A percentile compares a stretch with the other conserved stretches of the same genome.
Conservation (phyloP, 441 rosid genomes). For the Populus hybrid region DNA sequence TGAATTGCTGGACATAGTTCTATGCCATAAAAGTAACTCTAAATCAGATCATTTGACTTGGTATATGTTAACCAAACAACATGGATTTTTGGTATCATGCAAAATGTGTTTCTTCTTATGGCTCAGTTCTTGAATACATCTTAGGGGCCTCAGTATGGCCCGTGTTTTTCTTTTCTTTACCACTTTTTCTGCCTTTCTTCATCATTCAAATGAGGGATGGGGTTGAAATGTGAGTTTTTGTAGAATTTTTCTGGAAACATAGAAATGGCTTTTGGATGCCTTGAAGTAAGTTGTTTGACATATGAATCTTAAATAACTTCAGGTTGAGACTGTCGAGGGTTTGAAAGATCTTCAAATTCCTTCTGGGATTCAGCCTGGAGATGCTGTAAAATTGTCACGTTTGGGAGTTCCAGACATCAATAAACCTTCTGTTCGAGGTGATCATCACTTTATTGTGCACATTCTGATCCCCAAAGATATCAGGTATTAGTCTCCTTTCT, state of each 20-base stretch:
- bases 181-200: background rate
- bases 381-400: conserved; percentile 46
- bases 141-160: too few species aligned
- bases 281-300: background rate
- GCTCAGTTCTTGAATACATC: background rate
- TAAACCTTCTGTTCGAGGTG: conserved; percentile 72
- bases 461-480: conserved; percentile 69
- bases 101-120: background rate
- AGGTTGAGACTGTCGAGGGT: conserved; percentile 95
- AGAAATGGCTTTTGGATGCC: background rate
- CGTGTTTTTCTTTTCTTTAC: background rate
- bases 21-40: background rate
- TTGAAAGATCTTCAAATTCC: conserved; percentile 69
- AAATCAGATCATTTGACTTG: background rate
- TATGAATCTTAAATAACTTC: conserved; percentile 22
- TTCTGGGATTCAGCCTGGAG: conserved; percentile 85
- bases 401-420: conserved; percentile 87
- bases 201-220: background rate
- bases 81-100: background rate
- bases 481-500: conserved; percentile 41
- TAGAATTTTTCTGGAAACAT: background rate
- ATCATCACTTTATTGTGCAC: conserved; percentile 74
- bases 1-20: background rate
- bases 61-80: background rate
- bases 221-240: background rate